phyloP scores from a whole-genome alignment of 495 filamentous ascomycete genomes.

The Lindgomyces ingoldianus region DNA sequence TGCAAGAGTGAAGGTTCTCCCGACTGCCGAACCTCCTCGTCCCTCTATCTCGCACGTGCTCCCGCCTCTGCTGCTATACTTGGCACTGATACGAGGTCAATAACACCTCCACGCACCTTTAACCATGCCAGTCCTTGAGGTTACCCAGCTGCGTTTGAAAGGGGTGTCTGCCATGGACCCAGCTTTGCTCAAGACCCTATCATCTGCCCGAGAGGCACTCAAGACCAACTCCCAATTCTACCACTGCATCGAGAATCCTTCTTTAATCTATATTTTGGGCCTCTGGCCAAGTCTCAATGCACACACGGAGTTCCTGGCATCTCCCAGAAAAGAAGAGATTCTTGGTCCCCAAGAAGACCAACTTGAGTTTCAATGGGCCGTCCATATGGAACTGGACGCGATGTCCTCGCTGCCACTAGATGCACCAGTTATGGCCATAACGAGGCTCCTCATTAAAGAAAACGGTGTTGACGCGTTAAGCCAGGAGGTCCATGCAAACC shows the following conservation, averaged over 20 bases:
- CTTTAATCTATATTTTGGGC: conserved; percentile 34
- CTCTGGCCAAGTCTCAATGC: conserved; percentile 32
- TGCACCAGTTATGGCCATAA: conserved; percentile 31
- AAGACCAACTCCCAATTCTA: conserved; percentile 34
- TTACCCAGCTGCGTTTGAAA: conserved; percentile 26
- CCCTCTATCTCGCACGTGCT: conserved; percentile 26
- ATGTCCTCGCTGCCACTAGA: conserved; percentile 30
- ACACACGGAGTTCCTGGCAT: conserved; percentile 29
- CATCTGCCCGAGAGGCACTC: conserved; percentile 22
- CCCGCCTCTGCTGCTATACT: conserved; percentile 26
- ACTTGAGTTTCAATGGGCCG: conserved; percentile 29
- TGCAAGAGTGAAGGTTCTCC: conserved; percentile 1
- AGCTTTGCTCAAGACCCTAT: conserved; percentile 30
- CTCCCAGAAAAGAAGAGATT: conserved; percentile 23
- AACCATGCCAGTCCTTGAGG: conserved; percentile 33
- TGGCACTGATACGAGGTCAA: conserved; percentile 31
- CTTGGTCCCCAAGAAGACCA: conserved; percentile 28
- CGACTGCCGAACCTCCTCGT: conserved; percentile 9
- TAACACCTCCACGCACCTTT: conserved; percentile 7
- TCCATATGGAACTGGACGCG: conserved; percentile 30
- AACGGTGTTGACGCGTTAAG: conserved; percentile 17
- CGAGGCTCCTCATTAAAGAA: conserved; percentile 18
- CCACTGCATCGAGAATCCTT: conserved; percentile 31
- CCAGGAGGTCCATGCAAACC: neutral
- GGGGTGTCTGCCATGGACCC: conserved; percentile 15